Evolutionary conservation across 2,329 filamentous ascomycete species (phyloP).

Genomic region (Dactylellina parvicollis): DNA sequence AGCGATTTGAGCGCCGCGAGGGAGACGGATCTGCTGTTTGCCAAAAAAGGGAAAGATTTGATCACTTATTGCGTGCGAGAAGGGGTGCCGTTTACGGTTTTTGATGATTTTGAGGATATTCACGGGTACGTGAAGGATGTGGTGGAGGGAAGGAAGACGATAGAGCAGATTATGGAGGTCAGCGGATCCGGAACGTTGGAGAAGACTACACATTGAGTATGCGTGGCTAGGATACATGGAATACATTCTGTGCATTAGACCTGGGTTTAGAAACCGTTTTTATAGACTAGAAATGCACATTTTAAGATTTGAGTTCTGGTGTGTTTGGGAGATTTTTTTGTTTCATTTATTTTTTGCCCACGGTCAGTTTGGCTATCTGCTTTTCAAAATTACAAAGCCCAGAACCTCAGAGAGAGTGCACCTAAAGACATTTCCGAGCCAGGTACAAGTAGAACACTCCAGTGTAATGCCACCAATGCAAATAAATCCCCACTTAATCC

Average conservation of each 20-base stretch:
- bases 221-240: not conserved
- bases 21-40: conserved; percentile 92
- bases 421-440: not conserved
- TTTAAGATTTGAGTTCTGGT: not conserved
- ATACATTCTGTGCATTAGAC: not conserved
- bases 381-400: not conserved
- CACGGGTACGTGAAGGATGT: conserved; percentile 79
- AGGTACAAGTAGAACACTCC: not conserved
- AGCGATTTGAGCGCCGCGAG: conserved; percentile 90
- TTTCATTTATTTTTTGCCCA: not conserved
- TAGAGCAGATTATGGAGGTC: conserved; percentile 30
- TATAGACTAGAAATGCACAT: not conserved
- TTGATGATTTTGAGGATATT: conserved; percentile 84
- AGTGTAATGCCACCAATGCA: not conserved
- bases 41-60: conserved; percentile 91
- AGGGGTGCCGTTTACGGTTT: conserved; percentile 85
- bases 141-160: conserved; percentile 59
- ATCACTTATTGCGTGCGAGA: conserved; percentile 86
- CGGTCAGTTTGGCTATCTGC: not conserved
- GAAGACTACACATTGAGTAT: conserved; percentile 1
- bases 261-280: not conserved
- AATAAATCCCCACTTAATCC: not conserved
- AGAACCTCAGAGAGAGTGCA: not conserved
- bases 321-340: not conserved
- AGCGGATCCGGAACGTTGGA: not conserved